Percentiles rank a stretch among this genome's conserved stretches.
These are phyloP conservation scores for Eragrostis curvula DNA, from an alignment of 176 grass and related monocot species.

Conservation along the genomic window DNA sequence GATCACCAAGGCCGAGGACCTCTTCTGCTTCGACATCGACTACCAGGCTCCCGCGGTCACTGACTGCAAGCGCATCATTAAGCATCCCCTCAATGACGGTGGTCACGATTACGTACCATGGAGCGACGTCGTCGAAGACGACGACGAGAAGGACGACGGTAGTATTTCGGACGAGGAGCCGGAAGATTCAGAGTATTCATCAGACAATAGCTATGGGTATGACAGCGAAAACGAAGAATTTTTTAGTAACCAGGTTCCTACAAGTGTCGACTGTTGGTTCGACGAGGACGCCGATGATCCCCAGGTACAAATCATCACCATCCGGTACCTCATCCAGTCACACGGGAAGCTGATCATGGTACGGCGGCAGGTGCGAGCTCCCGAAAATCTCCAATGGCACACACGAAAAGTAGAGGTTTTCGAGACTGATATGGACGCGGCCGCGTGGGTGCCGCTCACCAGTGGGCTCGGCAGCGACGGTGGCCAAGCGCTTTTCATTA, in stretches of 20 bases:
- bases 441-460: neutral
- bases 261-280: neutral
- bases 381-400: neutral
- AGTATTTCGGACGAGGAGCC: no score
- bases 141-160: no score
- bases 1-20: neutral
- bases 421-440: neutral
- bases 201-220: neutral
- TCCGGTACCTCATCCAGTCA: neutral
- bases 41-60: neutral
- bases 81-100: neutral
- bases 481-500: neutral
- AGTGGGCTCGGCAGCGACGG: neutral
- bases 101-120: neutral
- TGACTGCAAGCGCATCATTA: neutral
- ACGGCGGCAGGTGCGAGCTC: neutral
- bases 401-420: neutral
- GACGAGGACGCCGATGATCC: neutral
- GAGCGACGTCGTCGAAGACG: neutral
- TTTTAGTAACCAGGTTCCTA: neutral
- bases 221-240: neutral
- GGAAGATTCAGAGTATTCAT: neutral
- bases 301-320: neutral
- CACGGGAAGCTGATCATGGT: neutral
- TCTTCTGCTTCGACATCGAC: neutral